A percentile compares a stretch with the other conserved stretches of the same genome.
These are phyloP conservation scores for Piloderma croceum DNA, from an alignment of 768 basidiomycete genomes.

Conservation along the genomic window DNA sequence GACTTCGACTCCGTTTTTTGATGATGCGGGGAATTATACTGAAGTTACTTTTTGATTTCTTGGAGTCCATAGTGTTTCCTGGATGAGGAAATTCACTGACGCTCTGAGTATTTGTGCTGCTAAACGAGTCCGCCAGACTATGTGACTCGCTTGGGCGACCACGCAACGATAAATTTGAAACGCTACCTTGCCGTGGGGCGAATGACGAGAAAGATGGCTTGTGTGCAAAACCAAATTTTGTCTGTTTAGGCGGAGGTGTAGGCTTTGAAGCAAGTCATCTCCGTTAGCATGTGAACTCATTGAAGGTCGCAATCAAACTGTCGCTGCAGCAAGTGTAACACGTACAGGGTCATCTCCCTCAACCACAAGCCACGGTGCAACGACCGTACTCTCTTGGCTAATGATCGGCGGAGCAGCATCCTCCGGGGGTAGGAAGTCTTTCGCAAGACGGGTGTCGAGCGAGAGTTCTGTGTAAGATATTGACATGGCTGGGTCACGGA, in stretches of 20 bases:
- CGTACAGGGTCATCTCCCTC: constrained; percentile 16
- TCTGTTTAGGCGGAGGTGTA: constrained; percentile 38
- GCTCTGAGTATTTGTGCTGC: constrained; percentile 25
- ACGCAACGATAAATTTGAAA: constrained; percentile 23
- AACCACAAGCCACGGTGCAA: neutral
- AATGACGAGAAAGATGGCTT: constrained; percentile 41
- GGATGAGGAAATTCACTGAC: constrained; percentile 27
- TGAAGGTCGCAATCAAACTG: too few species aligned
- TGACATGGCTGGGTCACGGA: too few species aligned
- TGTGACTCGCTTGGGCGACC: constrained; percentile 26
- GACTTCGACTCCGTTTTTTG: constrained; percentile 37
- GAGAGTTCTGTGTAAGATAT: neutral
- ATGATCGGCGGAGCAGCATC: neutral
- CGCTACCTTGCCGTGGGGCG: constrained; percentile 27
- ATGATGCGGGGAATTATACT: constrained; percentile 40
- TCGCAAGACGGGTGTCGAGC: neutral
- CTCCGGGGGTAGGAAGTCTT: neutral
- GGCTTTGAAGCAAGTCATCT: too few species aligned
- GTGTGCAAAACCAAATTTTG: constrained; percentile 33
- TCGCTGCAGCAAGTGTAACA: too few species aligned
- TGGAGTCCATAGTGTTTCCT: constrained; percentile 28
- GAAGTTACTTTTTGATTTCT: constrained; percentile 44
- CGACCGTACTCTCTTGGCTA: neutral
- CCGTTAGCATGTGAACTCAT: too few species aligned
- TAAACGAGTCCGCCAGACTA: constrained; percentile 21